phyloP scores from a whole-genome alignment of 176 grass and related monocot genomes.

The Panicum miliaceum region DNA sequence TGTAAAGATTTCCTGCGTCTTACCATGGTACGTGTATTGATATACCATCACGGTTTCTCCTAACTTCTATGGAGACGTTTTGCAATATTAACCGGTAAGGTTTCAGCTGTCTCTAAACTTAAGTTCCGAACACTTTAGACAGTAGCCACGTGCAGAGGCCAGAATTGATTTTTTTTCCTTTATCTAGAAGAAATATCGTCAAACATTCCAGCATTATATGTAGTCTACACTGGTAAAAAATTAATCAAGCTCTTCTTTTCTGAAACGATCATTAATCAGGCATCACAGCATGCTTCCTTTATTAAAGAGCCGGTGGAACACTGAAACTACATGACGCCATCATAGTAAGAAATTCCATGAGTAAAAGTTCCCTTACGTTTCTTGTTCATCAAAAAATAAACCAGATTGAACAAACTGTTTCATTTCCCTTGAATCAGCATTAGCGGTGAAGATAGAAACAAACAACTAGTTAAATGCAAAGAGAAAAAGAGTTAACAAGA shows the following conservation, averaged over 20 bases:
- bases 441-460: neutral
- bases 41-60: neutral
- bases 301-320: neutral
- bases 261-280: neutral
- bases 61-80: neutral
- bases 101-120: neutral
- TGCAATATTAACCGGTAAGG: neutral
- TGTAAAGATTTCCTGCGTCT: neutral
- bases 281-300: neutral
- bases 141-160: neutral
- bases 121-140: neutral
- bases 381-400: neutral
- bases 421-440: neutral
- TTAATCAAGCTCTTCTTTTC: neutral
- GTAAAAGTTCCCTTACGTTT: neutral
- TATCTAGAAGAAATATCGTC: neutral
- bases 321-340: constrained; percentile 19
- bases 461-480: neutral
- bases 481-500: neutral
- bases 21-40: neutral
- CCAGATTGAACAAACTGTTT: constrained; percentile 2
- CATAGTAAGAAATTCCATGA: constrained; percentile 15
- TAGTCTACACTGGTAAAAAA: neutral
- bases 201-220: constrained; percentile 1
- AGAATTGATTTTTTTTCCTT: neutral